These are phyloP conservation scores for Rhizopogon salebrosus DNA, from an alignment of 768 basidiomycete species.

Conservation along the genomic window DNA sequence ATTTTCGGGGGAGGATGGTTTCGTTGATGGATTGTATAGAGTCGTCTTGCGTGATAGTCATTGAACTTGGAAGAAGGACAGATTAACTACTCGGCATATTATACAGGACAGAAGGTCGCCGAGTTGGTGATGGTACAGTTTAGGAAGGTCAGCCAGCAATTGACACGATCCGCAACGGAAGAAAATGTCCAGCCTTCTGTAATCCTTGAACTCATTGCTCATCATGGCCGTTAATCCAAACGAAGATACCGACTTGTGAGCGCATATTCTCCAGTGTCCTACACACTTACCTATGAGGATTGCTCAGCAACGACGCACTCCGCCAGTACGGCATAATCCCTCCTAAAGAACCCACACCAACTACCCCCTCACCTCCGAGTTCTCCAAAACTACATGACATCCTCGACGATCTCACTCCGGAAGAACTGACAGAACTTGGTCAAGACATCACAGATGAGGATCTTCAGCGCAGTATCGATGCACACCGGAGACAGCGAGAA, in stretches of 20 bases:
- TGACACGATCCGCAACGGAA: too few species aligned
- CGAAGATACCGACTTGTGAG: conserved; percentile 97
- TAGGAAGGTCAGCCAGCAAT: neutral
- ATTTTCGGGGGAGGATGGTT: conserved; percentile 41
- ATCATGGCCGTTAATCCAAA: conserved; percentile 71
- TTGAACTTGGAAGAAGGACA: neutral
- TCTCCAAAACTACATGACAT: conserved; percentile 67
- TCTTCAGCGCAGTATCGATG: conserved; percentile 64
- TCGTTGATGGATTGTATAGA: conserved; percentile 25
- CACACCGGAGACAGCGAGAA: conserved; percentile 59
- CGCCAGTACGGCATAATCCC: conserved; percentile 91
- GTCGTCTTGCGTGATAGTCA: neutral
- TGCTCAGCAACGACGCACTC: conserved; percentile 83
- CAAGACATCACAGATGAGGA: conserved; percentile 78
- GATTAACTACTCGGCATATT: neutral
- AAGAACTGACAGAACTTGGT: conserved; percentile 61
- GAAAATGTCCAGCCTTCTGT: too few species aligned
- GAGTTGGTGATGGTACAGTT: neutral
- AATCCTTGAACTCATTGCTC: neutral
- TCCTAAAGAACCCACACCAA: conserved; percentile 60
- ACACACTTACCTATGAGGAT: neutral
- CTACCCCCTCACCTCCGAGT: conserved; percentile 76
- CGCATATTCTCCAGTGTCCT: neutral
- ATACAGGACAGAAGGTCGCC: neutral
- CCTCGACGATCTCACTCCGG: conserved; percentile 55